Evolutionary conservation across 177 flowering plant species (phyloP).

Genomic region (Vitis hybrid): DNA sequence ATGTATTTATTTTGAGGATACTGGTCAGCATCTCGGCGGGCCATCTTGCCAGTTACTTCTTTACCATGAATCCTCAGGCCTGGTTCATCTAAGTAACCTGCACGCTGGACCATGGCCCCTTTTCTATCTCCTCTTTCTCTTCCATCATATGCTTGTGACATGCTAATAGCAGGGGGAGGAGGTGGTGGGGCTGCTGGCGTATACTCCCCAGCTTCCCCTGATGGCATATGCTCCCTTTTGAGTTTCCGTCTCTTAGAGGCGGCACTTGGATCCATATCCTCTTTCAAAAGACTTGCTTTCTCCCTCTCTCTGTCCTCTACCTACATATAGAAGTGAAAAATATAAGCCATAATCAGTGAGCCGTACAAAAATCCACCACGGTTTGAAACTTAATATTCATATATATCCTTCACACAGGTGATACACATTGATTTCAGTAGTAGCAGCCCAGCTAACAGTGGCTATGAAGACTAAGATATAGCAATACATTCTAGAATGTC

Average conservation of each 20-base stretch:
- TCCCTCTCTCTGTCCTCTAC: conserved; percentile 81
- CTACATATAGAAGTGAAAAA: conserved; percentile 32
- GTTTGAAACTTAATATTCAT: not conserved
- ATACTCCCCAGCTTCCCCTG: conserved; percentile 71
- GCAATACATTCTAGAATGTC: no score
- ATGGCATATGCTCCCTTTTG: conserved; percentile 71
- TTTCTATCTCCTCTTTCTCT: conserved; percentile 85
- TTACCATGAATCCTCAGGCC: conserved; percentile 66
- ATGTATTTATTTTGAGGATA: conserved; percentile 53
- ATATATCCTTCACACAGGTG: no score
- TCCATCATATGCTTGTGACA: conserved; percentile 72
- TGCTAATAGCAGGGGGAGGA: conserved; percentile 41
- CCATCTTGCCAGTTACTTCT: conserved; percentile 68
- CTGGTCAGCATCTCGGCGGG: conserved; percentile 85
- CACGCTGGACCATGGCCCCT: conserved; percentile 60
- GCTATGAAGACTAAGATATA: no score
- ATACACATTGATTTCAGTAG: no score
- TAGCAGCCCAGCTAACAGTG: no score
- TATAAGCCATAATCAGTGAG: not conserved
- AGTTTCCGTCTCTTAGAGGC: conserved; percentile 89
- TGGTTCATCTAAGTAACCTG: conserved; percentile 77
- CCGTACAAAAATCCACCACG: no score
- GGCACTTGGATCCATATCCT: conserved; percentile 67
- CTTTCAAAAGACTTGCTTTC: conserved; percentile 64
- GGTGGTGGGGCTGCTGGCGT: conserved; percentile 57